These are phyloP conservation scores for Punica granatum DNA, from an alignment of 345 rosid species.

Conservation along the genomic window DNA sequence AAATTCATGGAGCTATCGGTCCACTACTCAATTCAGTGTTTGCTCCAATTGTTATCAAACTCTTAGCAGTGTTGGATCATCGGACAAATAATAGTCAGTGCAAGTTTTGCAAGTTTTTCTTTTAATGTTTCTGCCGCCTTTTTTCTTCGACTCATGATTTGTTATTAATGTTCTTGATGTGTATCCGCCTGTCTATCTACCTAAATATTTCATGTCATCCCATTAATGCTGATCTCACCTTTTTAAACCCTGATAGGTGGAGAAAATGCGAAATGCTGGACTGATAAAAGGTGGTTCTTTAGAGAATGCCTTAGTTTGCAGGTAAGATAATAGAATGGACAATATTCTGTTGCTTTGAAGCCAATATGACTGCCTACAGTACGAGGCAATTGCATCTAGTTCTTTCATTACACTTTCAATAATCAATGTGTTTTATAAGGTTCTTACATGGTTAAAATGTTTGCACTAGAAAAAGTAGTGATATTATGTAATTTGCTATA, in stretches of 20 bases:
- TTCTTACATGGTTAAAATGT: too few relatives aligned
- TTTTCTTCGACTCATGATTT: not conserved
- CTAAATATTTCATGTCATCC: not conserved
- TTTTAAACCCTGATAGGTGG: conserved; percentile 45
- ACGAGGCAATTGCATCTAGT: not conserved
- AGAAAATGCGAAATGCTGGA: conserved; percentile 59
- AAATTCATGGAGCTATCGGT: not conserved
- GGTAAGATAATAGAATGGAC: conserved; percentile 35
- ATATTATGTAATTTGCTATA: not conserved
- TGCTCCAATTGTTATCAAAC: too few relatives aligned
- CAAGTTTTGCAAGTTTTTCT: too few relatives aligned
- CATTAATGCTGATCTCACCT: conserved; percentile 5
- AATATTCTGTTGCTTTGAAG: not conserved
- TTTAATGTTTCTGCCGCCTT: not conserved
- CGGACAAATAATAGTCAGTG: too few relatives aligned
- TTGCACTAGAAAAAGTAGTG: too few relatives aligned
- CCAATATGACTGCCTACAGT: not conserved
- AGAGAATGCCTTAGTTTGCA: conserved; percentile 77
- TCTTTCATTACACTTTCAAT: not conserved
- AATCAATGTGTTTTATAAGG: not conserved
- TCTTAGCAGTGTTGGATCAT: too few relatives aligned
- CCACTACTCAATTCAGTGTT: not conserved
- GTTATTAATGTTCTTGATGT: not conserved
- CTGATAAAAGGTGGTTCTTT: conserved; percentile 80
- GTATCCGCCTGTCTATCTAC: too few relatives aligned